Evolutionary conservation across 192 early-diverging fungal species (phyloP), one percentile per base, ranked within the genome.

Genomic region (Coemansia sp.): DNA sequence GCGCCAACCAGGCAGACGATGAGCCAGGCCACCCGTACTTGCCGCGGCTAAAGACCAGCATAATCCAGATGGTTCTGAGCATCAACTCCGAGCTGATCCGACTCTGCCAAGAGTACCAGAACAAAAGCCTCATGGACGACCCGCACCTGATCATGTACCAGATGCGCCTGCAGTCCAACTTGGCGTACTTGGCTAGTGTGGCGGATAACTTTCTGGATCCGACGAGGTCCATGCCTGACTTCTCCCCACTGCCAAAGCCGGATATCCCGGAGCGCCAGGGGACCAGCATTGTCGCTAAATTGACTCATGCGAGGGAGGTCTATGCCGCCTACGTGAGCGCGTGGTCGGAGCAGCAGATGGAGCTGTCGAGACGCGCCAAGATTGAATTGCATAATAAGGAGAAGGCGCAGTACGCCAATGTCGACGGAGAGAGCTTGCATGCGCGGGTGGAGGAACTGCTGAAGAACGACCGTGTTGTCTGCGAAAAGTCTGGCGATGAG

Each of bases 41-140:
- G 20, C 81, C 81, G 1, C 61, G 72, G 16, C 64, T 84, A 33
- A 84, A 84, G 65, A 79, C 83, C 2, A 84, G 78, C 62, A 75
- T 73, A 31, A 72, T 84, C 20, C 83, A 84, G 28, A 66, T 82
- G 73, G 84, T 90, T 1, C 76, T 90, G 12, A 68, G 83, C 64
- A 88, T 88, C 65, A 90, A 90, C 73, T 59, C 73, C 5, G 85
- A 86, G 62, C 70, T 90, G 2, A 83, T 90, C 53, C 69, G 72
- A 23, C 67, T 90, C 11, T 83, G 88, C 28, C 57, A 79, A 28
- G 84, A 88, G 57, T 88, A 84, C 70, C 88, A 90, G 63, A 86
- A 85, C 64, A 83, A 86, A 70, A 83, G 82, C 21, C 72, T 85
- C 66, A 77, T 84, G 64, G 78, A 85, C 57, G 84, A 86, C 37